These are phyloP conservation scores for Yamadazyma atmosphaerica DNA, from an alignment of 1,139 yeast genomes.

Conservation along the genomic window DNA sequence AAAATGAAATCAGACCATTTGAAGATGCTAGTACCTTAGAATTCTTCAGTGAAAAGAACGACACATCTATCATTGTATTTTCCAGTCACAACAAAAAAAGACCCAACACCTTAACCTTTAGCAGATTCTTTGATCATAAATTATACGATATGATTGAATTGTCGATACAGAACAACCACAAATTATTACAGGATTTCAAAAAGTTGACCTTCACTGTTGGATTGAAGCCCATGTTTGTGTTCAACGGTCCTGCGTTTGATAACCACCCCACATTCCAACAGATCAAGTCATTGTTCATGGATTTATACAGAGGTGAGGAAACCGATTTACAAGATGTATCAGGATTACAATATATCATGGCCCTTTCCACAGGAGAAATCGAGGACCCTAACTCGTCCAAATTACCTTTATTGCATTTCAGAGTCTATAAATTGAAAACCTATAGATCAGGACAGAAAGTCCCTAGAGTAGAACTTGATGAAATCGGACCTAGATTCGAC, in stretches of 20 bases:
- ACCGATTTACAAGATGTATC: constrained; percentile 89
- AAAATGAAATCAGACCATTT: constrained; percentile 88
- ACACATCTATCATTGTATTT: constrained; percentile 80
- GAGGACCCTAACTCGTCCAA: constrained; percentile 58
- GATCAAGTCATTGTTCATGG: constrained; percentile 83
- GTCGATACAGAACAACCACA: constrained; percentile 65
- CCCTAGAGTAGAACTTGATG: constrained; percentile 93
- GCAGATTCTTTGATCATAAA: constrained; percentile 86
- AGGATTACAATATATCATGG: constrained; percentile 87
- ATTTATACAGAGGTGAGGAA: constrained; percentile 86
- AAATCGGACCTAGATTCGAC: constrained; percentile 94
- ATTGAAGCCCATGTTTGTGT: constrained; percentile 89
- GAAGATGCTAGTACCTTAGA: constrained; percentile 88
- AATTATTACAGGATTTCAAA: constrained; percentile 77
- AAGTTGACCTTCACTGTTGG: constrained; percentile 84
- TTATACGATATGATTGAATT: constrained; percentile 94
- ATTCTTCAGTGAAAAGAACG: constrained; percentile 93
- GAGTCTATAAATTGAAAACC: constrained; percentile 87
- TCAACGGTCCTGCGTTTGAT: constrained; percentile 92
- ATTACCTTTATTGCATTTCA: constrained; percentile 80
- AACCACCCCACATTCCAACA: constrained; percentile 85
- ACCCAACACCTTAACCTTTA: constrained; percentile 85
- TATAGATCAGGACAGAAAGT: constrained; percentile 81
- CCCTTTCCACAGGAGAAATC: constrained; percentile 76
- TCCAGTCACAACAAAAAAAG: constrained; percentile 86